Conservation (phyloP, 345 rosid genomes). For the Dovyalis caffra region DNA sequence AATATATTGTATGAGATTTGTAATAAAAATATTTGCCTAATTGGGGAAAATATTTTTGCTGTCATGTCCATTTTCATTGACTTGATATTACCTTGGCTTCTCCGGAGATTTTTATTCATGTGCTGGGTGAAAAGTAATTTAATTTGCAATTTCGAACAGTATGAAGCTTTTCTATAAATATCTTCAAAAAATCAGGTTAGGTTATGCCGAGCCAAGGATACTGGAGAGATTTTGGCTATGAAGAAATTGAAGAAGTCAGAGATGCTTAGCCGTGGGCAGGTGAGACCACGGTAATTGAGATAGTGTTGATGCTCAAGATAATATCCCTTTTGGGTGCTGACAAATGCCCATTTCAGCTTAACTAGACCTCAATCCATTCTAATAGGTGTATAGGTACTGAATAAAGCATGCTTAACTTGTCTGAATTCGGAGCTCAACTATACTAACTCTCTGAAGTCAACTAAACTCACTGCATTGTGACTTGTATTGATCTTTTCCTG, state of each 20-base stretch:
- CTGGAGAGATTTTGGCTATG: constrained; percentile 90
- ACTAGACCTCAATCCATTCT: neutral
- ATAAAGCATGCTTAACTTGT: neutral
- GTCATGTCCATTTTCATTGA: neutral
- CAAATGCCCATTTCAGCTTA: neutral
- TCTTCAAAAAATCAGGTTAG: constrained; percentile 57
- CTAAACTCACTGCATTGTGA: constrained; percentile 6
- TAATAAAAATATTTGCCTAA: neutral
- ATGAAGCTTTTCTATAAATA: neutral
- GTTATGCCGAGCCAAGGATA: constrained; percentile 77
- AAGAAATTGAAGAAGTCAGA: constrained; percentile 95
- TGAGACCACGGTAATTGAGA: constrained; percentile 19
- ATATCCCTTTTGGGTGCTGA: neutral
- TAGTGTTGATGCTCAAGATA: neutral
- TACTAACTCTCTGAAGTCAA: neutral
- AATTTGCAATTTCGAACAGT: neutral
- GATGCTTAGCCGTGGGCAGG: constrained; percentile 99
- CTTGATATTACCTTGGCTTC: neutral
- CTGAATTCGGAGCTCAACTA: neutral
- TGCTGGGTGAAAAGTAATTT: neutral
- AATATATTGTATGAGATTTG: neutral
- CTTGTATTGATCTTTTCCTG: constrained; percentile 1
- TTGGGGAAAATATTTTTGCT: neutral
- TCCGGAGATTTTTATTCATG: neutral
- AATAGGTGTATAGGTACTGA: neutral